Percentiles rank a stretch among this genome's conserved stretches.
phyloP scores from a whole-genome alignment of 208 protist genomes.

The Acanthamoeba lenticulata region DNA sequence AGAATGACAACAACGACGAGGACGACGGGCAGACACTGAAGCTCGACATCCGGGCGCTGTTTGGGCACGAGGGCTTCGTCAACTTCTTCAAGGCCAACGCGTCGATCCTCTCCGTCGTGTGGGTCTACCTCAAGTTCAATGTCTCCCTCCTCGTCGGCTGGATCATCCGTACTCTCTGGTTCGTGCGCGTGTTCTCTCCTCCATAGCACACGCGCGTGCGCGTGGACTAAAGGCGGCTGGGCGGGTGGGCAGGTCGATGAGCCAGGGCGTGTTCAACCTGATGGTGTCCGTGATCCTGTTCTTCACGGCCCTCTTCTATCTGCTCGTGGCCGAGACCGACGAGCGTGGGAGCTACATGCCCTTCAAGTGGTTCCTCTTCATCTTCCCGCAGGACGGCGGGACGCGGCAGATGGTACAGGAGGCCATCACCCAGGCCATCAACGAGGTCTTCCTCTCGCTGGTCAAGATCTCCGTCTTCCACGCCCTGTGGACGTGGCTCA shows the following conservation, averaged over 20 bases:
- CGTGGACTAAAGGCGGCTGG: neutral
- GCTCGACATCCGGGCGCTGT: neutral
- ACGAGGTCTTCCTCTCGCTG: slow-evolving; percentile 44
- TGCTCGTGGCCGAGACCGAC: slow-evolving; percentile 15
- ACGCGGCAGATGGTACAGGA: slow-evolving; percentile 20
- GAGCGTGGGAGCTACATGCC: slow-evolving; percentile 32
- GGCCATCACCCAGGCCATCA: slow-evolving; percentile 56
- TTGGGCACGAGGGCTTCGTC: neutral
- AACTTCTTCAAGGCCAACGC: neutral
- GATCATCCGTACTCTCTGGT: slow-evolving; percentile 3
- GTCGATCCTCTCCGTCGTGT: neutral
- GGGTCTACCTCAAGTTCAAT: slow-evolving; percentile 42
- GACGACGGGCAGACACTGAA: neutral
- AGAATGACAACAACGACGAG: neutral
- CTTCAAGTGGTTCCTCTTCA: slow-evolving; percentile 68
- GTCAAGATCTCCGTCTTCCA: slow-evolving; percentile 55
- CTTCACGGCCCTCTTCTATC: slow-evolving; percentile 50
- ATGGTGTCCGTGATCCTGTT: slow-evolving; percentile 44
- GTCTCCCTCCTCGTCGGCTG: neutral
- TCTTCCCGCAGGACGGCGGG: slow-evolving; percentile 39
- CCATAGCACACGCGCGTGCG: neutral
- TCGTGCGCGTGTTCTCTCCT: neutral
- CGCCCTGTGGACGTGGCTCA: slow-evolving; percentile 38
- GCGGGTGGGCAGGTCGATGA: neutral
- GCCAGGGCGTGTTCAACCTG: neutral